Conservation (phyloP, 2,329 filamentous ascomycete species). For the Fonsecaea erecta region DNA sequence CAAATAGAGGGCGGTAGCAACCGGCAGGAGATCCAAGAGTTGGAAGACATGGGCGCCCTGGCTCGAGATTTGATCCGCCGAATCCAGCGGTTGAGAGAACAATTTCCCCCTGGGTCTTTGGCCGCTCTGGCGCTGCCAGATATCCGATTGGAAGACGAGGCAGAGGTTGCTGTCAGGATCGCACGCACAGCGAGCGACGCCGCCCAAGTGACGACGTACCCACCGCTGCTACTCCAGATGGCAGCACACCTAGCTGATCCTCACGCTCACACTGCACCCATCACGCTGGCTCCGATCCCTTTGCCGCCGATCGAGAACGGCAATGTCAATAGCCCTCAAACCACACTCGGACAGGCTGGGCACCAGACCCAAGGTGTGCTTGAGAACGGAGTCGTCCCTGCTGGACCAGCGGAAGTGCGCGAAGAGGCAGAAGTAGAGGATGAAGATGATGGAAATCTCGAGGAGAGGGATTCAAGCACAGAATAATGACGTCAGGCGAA, state of each 20-base stretch:
- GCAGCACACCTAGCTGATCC: neutral
- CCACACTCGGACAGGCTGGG: neutral
- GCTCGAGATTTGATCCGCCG: slow-evolving; percentile 35
- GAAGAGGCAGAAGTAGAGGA: slow-evolving; percentile 7
- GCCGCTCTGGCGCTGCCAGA: slow-evolving; percentile 36
- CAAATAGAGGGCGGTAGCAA: neutral
- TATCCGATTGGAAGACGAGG: slow-evolving; percentile 32
- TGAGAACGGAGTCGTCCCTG: neutral
- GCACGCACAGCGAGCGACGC: neutral
- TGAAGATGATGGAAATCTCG: slow-evolving; percentile 18
- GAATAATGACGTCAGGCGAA: slow-evolving; percentile 10
- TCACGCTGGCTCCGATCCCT: neutral
- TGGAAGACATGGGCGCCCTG: slow-evolving; percentile 35
- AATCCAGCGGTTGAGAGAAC: slow-evolving; percentile 36
- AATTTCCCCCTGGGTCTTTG: slow-evolving; percentile 34
- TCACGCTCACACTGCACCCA: neutral
- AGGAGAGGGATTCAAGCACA: slow-evolving; percentile 20
- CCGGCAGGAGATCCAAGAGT: slow-evolving; percentile 32
- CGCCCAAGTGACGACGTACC: neutral
- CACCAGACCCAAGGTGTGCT: neutral
- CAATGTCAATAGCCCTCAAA: neutral
- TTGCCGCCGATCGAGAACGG: neutral
- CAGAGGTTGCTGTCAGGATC: neutral
- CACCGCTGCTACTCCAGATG: slow-evolving; percentile 2
- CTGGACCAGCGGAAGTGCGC: neutral